Conservation (phyloP, 1,139 yeast species). For the Scheffersomyces illinoinensis region DNA sequence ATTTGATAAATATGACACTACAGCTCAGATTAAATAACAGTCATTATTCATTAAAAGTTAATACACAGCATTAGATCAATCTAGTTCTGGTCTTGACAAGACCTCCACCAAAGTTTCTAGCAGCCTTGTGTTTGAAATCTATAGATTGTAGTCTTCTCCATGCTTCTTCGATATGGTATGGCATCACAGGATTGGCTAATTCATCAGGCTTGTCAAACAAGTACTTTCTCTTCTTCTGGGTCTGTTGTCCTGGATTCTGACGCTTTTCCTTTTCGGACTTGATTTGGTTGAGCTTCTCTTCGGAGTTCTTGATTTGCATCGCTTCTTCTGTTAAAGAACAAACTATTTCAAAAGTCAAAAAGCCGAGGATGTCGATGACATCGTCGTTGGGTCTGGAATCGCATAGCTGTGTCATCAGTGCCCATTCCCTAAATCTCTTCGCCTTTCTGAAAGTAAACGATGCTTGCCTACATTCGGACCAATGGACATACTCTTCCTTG, state of each 20-base stretch:
- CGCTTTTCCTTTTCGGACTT: constrained; percentile 31
- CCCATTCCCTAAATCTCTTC: constrained; percentile 95
- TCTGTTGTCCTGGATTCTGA: constrained; percentile 18
- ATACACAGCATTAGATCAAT: constrained; percentile 26
- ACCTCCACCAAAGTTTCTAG: constrained; percentile 80
- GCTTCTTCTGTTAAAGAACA: constrained; percentile 95
- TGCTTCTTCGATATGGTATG: constrained; percentile 87
- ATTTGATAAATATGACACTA: neutral
- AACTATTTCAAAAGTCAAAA: constrained; percentile 93
- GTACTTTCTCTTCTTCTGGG: constrained; percentile 46
- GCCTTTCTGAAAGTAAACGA: constrained; percentile 92
- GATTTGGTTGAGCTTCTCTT: constrained; percentile 48
- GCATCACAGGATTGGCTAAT: constrained; percentile 76
- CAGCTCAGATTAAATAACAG: neutral
- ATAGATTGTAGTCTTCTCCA: constrained; percentile 78
- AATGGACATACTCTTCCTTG: constrained; percentile 93
- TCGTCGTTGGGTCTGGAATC: constrained; percentile 95
- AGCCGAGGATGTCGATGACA: constrained; percentile 93
- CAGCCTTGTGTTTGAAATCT: constrained; percentile 61
- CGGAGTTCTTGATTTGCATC: constrained; percentile 71
- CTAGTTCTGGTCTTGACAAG: constrained; percentile 43
- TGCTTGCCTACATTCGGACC: constrained; percentile 99
- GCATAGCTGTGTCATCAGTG: constrained; percentile 78
- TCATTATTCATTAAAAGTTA: neutral
- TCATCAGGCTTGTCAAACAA: constrained; percentile 92